phyloP scores from a whole-genome alignment of 1,284 basidiomycete genomes.

The Ustilago xerochloae region DNA sequence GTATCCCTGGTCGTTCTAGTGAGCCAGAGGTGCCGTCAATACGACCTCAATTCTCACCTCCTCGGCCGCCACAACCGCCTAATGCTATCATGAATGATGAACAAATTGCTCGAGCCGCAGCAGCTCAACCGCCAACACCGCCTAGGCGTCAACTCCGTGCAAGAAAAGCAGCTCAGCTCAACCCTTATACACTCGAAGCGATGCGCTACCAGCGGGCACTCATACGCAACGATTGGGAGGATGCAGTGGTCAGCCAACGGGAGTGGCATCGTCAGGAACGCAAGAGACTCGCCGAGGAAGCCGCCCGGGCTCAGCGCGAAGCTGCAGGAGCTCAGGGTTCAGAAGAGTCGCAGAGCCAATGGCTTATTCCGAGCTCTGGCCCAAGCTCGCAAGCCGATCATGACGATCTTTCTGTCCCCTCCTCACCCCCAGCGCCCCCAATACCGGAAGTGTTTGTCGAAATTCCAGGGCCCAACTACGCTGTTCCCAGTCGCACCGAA shows the following conservation, averaged over 20 bases:
- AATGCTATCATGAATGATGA: conserved; percentile 19
- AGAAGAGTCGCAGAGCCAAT: conserved; percentile 41
- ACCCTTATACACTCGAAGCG: conserved; percentile 69
- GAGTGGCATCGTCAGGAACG: conserved; percentile 55
- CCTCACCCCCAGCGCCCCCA: conserved; percentile 8
- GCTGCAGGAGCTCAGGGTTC: conserved; percentile 10
- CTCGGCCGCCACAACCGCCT: not conserved
- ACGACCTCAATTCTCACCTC: not conserved
- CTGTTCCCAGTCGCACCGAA: not conserved
- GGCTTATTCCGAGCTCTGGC: conserved; percentile 36
- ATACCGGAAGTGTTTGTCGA: conserved; percentile 28
- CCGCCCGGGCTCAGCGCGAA: conserved; percentile 24
- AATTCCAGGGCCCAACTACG: conserved; percentile 3
- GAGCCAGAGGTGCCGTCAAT: conserved; percentile 2
- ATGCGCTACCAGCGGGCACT: conserved; percentile 65
- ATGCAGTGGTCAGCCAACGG: conserved; percentile 67
- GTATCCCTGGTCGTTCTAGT: conserved; percentile 5
- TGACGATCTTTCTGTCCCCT: conserved; percentile 18
- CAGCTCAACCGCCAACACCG: conserved; percentile 38
- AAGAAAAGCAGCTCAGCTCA: conserved; percentile 68
- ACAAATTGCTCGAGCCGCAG: conserved; percentile 24
- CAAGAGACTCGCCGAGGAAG: conserved; percentile 39
- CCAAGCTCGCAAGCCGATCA: conserved; percentile 42
- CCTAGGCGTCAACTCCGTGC: conserved; percentile 59
- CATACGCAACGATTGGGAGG: conserved; percentile 69